Evolutionary conservation across 306 rosid genomes (phyloP), one percentile per base, ranked within the genome.

Genomic region (Trifolium pratense): DNA sequence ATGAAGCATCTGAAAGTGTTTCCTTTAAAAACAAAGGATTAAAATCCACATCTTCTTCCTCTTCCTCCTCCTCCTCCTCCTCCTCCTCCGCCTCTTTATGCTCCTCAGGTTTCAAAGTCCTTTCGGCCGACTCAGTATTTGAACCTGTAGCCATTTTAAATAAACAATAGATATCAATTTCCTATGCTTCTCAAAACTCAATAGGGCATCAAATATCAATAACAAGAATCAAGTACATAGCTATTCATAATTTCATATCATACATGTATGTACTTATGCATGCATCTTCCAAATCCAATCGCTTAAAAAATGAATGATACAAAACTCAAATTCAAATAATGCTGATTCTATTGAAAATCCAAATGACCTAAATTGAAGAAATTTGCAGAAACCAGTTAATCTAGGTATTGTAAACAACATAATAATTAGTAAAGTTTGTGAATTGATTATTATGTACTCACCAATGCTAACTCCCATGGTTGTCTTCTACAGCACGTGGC

Each of bases 1-100:
- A 93, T 39, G 93, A 89, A 68, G 97, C 96, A 87, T 91, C 97
- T 1, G 88, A 93, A 60, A 61, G 89, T 49, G 86, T 77, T 72
- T 86, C 96, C 85, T 86, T 88, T n/a, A 89, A 60, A 80, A 88
- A 59, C 20, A 59, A 89, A 16, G 89, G 95, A 80, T 89, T 91
- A 70, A 91, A 91, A 79, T 91, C 97, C 2, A 62, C 80, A 77
- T 91, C 97, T 73, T 91, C 97, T 21, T 88, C 93, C 31, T 86
- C 96, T 0, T 82, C 96, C 70, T 84, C 96, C 11, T 88, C 89
- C 26, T 62, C 84, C 46, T 74, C 89, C 17, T n/a, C n/a, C n/a
- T n/a, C n/a, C n/a, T n/a, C n/a, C n/a, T n/a, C n/a, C n/a, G 51
- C 84, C 52, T 75, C 89, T 12, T 78, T 75, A 16, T 42, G 84